These are phyloP conservation scores for Phyllostachys edulis DNA, from an alignment of 176 grass and related monocot species.

Conservation along the genomic window DNA sequence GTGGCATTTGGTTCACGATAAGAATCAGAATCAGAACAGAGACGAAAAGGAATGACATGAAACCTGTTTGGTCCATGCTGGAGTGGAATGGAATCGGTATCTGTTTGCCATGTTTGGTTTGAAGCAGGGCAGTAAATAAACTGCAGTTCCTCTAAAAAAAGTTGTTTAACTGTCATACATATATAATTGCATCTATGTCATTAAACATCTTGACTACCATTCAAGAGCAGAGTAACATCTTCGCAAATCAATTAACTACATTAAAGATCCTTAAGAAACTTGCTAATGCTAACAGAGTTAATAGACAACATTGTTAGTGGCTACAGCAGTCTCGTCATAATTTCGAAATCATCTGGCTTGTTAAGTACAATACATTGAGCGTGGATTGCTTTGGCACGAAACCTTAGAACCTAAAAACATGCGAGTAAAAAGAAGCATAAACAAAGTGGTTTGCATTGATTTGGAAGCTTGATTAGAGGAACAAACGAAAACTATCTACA, in stretches of 20 bases:
- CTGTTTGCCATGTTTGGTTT: conserved; percentile 16
- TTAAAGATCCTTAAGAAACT: neutral
- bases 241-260: neutral
- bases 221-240: neutral
- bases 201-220: neutral
- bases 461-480: conserved; percentile 17
- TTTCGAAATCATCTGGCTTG: neutral
- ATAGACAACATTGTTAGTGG: neutral
- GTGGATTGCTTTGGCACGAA: neutral
- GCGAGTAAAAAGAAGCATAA: neutral
- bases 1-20: neutral
- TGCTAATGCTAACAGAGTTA: neutral
- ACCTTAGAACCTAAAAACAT: neutral
- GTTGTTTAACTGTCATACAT: neutral
- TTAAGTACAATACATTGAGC: neutral
- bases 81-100: neutral
- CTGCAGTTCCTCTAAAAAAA: neutral
- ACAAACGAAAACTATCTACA: conserved; percentile 45
- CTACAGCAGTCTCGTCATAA: neutral
- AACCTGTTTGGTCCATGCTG: neutral
- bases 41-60: neutral
- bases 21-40: neutral
- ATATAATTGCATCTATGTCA: neutral
- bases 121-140: neutral
- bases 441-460: conserved; percentile 10